Percentiles rank a stretch among this genome's conserved stretches.
These are phyloP conservation scores for Graphiopsis chlorocephala DNA, from an alignment of 2,329 filamentous ascomycete species.

Conservation along the genomic window DNA sequence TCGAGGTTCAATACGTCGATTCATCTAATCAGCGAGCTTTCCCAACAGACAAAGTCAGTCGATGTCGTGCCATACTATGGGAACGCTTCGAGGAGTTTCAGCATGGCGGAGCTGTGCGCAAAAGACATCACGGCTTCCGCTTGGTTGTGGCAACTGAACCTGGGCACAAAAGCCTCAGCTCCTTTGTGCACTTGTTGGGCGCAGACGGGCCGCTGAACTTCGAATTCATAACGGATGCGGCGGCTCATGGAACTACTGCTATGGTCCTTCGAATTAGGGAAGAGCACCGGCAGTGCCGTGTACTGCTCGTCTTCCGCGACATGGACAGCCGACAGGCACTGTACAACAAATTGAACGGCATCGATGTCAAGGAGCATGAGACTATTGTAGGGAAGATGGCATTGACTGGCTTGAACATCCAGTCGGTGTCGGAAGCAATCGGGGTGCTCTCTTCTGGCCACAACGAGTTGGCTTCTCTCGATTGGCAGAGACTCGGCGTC, in stretches of 20 bases:
- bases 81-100: constrained; percentile 66
- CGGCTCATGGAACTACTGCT: constrained; percentile 65
- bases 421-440: constrained; percentile 51
- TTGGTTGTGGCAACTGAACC: constrained; percentile 75
- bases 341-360: constrained; percentile 71
- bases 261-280: constrained; percentile 70
- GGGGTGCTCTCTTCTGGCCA: constrained; percentile 39
- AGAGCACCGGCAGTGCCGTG: constrained; percentile 62
- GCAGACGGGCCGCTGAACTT: constrained; percentile 70
- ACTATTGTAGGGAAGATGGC: constrained; percentile 67
- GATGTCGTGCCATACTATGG: constrained; percentile 66
- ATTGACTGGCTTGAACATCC: constrained; percentile 64
- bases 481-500: constrained; percentile 67
- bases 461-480: constrained; percentile 43
- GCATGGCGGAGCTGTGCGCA: constrained; percentile 69
- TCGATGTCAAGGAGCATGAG: constrained; percentile 66
- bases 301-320: constrained; percentile 75
- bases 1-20: constrained; percentile 79
- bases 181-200: constrained; percentile 67
- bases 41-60: constrained; percentile 68
- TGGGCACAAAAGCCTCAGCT: constrained; percentile 72
- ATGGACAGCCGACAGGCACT: constrained; percentile 68
- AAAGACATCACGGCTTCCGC: constrained; percentile 75
- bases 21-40: constrained; percentile 68
- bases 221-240: constrained; percentile 59